phyloP scores from a whole-genome alignment of 768 basidiomycete genomes.

The Psilocybe cubensis region DNA sequence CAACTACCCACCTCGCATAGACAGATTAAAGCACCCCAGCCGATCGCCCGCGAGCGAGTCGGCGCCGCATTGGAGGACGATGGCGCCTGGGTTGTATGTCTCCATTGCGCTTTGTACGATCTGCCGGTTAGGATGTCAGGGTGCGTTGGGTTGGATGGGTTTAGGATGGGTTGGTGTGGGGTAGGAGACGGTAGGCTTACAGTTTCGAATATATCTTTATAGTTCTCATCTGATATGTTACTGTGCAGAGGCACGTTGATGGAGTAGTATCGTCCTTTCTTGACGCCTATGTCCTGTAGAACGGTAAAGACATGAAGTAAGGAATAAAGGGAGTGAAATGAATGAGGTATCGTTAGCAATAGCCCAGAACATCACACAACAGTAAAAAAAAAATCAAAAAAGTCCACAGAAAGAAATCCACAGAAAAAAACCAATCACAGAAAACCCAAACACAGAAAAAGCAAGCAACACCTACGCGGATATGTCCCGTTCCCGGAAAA shows the following conservation, averaged over 20 bases:
- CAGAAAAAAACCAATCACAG: conserved; percentile 9
- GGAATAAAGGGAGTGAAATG: too few species aligned
- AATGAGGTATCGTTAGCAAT: too few species aligned
- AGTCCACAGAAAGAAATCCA: too few species aligned
- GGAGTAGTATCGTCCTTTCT: conserved; percentile 92
- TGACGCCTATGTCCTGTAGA: conserved; percentile 84
- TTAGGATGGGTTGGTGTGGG: neutral
- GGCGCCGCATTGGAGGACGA: conserved; percentile 96
- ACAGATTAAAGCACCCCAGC: conserved; percentile 93
- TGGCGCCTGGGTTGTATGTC: conserved; percentile 90
- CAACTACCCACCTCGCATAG: conserved; percentile 90
- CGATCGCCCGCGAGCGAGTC: conserved; percentile 97
- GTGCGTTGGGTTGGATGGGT: too few species aligned
- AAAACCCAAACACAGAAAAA: neutral
- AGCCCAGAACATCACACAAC: too few species aligned
- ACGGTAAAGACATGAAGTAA: too few species aligned
- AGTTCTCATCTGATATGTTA: conserved; percentile 94
- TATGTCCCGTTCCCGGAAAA: conserved; percentile 94
- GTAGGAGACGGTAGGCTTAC: conserved; percentile 50
- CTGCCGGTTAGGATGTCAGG: too few species aligned
- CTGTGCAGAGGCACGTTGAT: conserved; percentile 95
- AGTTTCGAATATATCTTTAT: conserved; percentile 93
- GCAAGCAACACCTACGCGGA: too few species aligned
- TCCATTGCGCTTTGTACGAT: conserved; percentile 95
- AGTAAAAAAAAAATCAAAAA: too few species aligned